phyloP scores from a whole-genome alignment of 345 rosid genomes.

The Bruguiera gymnorhiza region DNA sequence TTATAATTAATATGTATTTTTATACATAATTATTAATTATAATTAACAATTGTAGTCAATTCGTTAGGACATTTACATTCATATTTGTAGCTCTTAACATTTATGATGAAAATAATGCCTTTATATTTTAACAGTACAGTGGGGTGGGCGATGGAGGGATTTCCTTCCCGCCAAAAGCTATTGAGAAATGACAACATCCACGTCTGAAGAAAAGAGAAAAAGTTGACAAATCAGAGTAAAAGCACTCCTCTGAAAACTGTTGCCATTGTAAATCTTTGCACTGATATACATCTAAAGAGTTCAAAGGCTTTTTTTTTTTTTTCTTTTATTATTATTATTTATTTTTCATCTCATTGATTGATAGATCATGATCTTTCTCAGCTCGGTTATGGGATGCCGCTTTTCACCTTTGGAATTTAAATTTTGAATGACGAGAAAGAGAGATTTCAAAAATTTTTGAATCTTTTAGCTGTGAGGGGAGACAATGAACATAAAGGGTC shows the following conservation, averaged over 20 bases:
- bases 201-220: slow-evolving; percentile 7
- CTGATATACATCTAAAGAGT: slow-evolving; percentile 32
- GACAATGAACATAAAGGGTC: neutral
- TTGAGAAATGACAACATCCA: slow-evolving; percentile 4
- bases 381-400: slow-evolving; percentile 28
- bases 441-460: slow-evolving; percentile 13
- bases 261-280: slow-evolving; percentile 10
- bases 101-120: neutral
- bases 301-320: neutral
- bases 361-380: slow-evolving; percentile 44
- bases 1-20: too few relatives aligned
- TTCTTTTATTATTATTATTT: neutral
- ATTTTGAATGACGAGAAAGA: slow-evolving; percentile 24
- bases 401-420: slow-evolving; percentile 27
- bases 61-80: neutral
- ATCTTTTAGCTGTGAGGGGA: neutral
- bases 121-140: neutral
- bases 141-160: neutral
- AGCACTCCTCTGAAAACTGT: slow-evolving; percentile 21
- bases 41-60: too few relatives aligned
- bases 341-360: slow-evolving; percentile 44
- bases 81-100: neutral
- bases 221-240: slow-evolving; percentile 1
- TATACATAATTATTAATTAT: too few relatives aligned
- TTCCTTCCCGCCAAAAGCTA: slow-evolving; percentile 29